phyloP scores from a whole-genome alignment of 2,329 filamentous ascomycete species.

The Drechmeria coniospora region DNA sequence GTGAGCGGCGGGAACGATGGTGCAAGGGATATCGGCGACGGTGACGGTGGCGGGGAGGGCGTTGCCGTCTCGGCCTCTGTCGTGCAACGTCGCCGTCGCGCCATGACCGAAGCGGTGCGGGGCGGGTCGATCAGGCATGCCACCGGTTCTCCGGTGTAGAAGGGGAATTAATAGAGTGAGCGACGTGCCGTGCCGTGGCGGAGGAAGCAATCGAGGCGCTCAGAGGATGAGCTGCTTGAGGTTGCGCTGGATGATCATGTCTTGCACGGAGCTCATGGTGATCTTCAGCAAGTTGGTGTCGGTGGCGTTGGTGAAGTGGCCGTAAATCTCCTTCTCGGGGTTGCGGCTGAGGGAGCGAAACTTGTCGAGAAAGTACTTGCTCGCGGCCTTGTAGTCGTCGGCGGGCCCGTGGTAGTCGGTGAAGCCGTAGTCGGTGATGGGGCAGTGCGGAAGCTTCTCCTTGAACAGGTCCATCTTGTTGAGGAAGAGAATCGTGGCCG shows the following conservation, averaged over 20 bases:
- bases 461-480: slow-evolving; percentile 83
- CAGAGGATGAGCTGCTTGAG: slow-evolving; percentile 55
- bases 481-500: slow-evolving; percentile 68
- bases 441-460: slow-evolving; percentile 55
- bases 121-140: neutral
- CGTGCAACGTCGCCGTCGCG: neutral
- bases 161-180: neutral
- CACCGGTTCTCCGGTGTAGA: neutral
- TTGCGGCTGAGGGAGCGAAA: slow-evolving; percentile 63
- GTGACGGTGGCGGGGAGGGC: too few relatives aligned
- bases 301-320: slow-evolving; percentile 46
- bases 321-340: slow-evolving; percentile 47
- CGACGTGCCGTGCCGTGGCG: too few relatives aligned
- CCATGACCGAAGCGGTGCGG: too few relatives aligned
- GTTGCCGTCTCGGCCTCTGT: neutral
- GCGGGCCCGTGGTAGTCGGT: slow-evolving; percentile 62
- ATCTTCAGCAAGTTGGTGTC: slow-evolving; percentile 67
- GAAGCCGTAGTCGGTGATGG: slow-evolving; percentile 59
- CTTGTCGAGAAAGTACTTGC: slow-evolving; percentile 70
- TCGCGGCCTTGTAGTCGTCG: slow-evolving; percentile 57
- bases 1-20: too few relatives aligned
- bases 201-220: slow-evolving; percentile 4
- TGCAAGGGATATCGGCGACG: too few relatives aligned
- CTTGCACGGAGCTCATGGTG: slow-evolving; percentile 73
- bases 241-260: slow-evolving; percentile 78